Evolutionary conservation across 2,329 filamentous ascomycete species (phyloP), one percentile per base, ranked within the genome.

Genomic region (Epichloe brachyelytri): DNA sequence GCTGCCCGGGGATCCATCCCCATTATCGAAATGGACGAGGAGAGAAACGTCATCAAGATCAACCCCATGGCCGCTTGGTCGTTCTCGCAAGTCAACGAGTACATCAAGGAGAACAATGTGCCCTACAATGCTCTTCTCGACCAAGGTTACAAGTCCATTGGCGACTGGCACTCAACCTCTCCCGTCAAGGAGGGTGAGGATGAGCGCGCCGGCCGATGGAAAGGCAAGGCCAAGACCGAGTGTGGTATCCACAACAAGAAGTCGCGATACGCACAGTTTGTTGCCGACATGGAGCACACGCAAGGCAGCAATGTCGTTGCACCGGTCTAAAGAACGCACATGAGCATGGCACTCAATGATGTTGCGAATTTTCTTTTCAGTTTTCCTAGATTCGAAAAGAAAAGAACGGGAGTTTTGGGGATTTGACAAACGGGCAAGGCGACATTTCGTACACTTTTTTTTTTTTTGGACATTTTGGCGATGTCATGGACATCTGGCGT

Each of bases 241-340:
- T 98, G 93, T 68, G 93, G 93, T 46, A 97, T 98, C 64, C 93
- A 98, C 80, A 97, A 97, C 77, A 94, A 93, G 71, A 85, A 90
- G 68, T 95, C 88, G 53, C 84, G 89, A 59, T 98, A 97, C 63
- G 86, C 89, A 11, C 82, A 90, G 70, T 96, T 85, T 69, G 71
- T 95, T 51, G 76, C 77, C 61, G 82, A 88, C 54, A 79, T 86
- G 68, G 83, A 88, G 65, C 83, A 87, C 73, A 73, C 76, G 56
- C 74, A 82, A 58, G 77, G 80, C 56, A 59, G 64, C 49, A 59
- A 64, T 50, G 56, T 62, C 26, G 54, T 61, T n/a, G 58, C 59
- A 46, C 59, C 64, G 48, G 58, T 64, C 22, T 49, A 39, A 52
- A 47, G 62, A 45, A 58, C 36, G 33, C 22, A 11, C 19, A 30